Conservation (phyloP, 2,329 filamentous ascomycete genomes). For the Mycogone perniciosa region DNA sequence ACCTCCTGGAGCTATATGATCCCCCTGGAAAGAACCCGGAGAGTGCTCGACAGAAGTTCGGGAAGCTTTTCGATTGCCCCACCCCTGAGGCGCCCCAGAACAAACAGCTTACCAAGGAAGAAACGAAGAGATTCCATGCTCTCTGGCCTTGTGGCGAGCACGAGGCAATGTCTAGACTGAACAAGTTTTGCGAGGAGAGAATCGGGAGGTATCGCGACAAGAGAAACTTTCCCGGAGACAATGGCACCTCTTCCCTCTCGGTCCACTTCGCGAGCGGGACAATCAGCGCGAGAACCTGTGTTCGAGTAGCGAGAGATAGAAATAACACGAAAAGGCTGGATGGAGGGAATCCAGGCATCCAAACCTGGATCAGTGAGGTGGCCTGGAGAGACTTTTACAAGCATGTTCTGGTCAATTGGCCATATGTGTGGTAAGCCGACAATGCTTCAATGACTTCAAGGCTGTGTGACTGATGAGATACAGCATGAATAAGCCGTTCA, state of each 20-base stretch:
- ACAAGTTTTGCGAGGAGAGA: conserved; percentile 60
- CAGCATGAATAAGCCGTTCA: conserved; percentile 58
- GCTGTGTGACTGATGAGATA: conserved; percentile 3
- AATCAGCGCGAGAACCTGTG: conserved; percentile 59
- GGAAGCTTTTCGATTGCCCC: conserved; percentile 50
- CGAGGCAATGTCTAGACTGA: conserved; percentile 58
- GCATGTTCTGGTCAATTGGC: conserved; percentile 79
- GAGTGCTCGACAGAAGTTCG: conserved; percentile 37
- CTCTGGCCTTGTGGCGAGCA: conserved; percentile 73
- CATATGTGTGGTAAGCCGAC: conserved; percentile 61
- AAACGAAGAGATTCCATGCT: conserved; percentile 48
- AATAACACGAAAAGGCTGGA: conserved; percentile 63
- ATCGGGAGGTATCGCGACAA: conserved; percentile 55
- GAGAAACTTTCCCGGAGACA: conserved; percentile 59
- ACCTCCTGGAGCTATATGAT: conserved; percentile 58
- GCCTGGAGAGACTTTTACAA: conserved; percentile 88
- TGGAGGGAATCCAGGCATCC: conserved; percentile 57
- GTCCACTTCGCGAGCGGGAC: conserved; percentile 67
- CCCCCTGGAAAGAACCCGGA: conserved; percentile 33
- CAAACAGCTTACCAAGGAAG: conserved; percentile 54
- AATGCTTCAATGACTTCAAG: background rate
- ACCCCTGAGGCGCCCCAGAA: conserved; percentile 58
- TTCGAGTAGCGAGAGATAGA: conserved; percentile 54
- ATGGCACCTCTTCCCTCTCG: conserved; percentile 61
- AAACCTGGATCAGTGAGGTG: conserved; percentile 73